Evolutionary conservation across 1,284 basidiomycete genomes (phyloP), one percentile per base, ranked within the genome.

Genomic region (Wallemia hederae): DNA sequence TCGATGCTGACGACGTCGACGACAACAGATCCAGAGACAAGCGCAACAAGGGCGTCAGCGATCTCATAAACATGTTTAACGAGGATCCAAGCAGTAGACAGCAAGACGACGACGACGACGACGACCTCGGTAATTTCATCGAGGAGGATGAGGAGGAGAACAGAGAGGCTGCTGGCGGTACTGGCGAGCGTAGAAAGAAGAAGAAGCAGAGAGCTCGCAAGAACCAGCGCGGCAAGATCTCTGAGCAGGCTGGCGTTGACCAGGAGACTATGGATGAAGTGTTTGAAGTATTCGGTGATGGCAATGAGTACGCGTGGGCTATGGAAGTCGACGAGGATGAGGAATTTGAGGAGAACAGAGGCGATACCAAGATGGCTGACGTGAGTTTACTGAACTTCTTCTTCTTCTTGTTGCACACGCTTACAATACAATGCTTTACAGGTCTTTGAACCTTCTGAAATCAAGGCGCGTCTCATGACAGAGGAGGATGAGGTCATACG

Each of bases 371-470:
- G 66, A 85, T 91, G 67, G 81, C 85, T 67, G 92, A 97, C 70
- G 89, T 90, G 66, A 65, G 86, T 75, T 15, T 24, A 3, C 5
- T 22, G 5, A 11, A 39, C 58, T 39, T 58, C 28, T 24, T 28
- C 57, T 24, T 57, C 55, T 29, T n/a, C n/a, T 29, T 34, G 25
- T 22, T 28, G 27, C 57, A 61, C 61, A 28, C 26, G 60, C 26
- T 62, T 62, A 29, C 61, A 9, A 7, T 7, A 24, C 59, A 33
- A n/a, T n/a, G n/a, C 19, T 5, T 14, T 29, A 24, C 66, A 94
- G 86, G 89, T 99, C 63, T 99, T 98, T 66, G 94, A 99, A 69
- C 94, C 94, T 0, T 87, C 90, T 5, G 89, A 97, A 75, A 97
- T 99, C 68, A 81, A 81, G 64, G 85, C 83, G 63, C 80, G 87